These are phyloP conservation scores for Blastomyces percursus DNA, from an alignment of 2,329 filamentous ascomycete genomes.

Conservation along the genomic window DNA sequence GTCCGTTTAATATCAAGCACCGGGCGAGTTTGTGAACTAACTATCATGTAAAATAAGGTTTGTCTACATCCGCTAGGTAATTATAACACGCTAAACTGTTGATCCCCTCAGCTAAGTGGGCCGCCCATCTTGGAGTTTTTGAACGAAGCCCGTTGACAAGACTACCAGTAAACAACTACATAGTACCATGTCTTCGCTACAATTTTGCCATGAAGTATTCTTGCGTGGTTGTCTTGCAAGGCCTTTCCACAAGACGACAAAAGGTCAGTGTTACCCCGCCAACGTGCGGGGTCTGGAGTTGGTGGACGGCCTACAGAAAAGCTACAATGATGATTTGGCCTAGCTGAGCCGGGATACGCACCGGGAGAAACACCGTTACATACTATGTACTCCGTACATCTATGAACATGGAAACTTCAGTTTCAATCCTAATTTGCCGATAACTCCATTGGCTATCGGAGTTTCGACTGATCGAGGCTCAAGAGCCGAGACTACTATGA, in stretches of 20 bases:
- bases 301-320: background rate
- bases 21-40: too few relatives aligned
- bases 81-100: too few relatives aligned
- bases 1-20: too few relatives aligned
- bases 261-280: background rate
- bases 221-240: background rate
- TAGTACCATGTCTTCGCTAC: too few relatives aligned
- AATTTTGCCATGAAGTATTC: background rate
- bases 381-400: background rate
- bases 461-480: background rate
- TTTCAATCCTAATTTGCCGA: background rate
- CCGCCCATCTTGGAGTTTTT: too few relatives aligned
- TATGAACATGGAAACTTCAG: background rate
- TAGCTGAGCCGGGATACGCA: too few relatives aligned
- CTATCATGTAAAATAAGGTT: too few relatives aligned
- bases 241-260: background rate
- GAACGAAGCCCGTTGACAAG: too few relatives aligned
- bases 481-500: background rate
- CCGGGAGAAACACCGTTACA: background rate
- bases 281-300: background rate
- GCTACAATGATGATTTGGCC: too few relatives aligned
- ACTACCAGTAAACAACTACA: too few relatives aligned
- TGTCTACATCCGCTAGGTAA: too few relatives aligned
- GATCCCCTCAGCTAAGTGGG: too few relatives aligned
- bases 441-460: background rate